phyloP scores from a whole-genome alignment of 192 early-diverging fungal species.

The Radiomyces spectabilis region DNA sequence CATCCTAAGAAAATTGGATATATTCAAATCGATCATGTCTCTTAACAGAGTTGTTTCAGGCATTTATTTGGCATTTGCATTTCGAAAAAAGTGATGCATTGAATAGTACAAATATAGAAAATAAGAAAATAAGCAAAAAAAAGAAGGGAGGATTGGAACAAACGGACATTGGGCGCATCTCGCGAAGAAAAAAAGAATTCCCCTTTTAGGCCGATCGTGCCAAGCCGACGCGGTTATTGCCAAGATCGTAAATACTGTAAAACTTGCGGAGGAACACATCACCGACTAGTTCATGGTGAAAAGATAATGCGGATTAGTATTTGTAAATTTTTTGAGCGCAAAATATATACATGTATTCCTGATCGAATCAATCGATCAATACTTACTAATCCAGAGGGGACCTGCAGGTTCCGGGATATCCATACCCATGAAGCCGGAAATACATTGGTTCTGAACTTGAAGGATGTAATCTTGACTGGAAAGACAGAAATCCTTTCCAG shows the following conservation, averaged over 20 bases:
- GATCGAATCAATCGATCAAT: neutral
- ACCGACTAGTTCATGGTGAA: constrained; percentile 45
- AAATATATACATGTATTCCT: too few relatives aligned
- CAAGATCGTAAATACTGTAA: constrained; percentile 64
- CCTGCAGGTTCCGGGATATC: constrained; percentile 69
- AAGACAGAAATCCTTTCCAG: constrained; percentile 46
- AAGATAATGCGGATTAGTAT: neutral
- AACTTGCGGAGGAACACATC: constrained; percentile 82
- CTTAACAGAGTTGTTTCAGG: constrained; percentile 18
- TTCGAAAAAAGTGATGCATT: constrained; percentile 51
- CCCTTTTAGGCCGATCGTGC: constrained; percentile 11
- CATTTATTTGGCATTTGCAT: constrained; percentile 68
- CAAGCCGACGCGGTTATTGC: constrained; percentile 68
- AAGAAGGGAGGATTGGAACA: neutral
- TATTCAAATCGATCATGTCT: neutral
- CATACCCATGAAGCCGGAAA: constrained; percentile 87
- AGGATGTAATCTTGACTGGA: constrained; percentile 54
- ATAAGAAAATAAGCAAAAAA: neutral
- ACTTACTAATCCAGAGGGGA: constrained; percentile 65
- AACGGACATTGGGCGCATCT: too few relatives aligned
- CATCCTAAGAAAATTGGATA: neutral
- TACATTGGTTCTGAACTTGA: constrained; percentile 58
- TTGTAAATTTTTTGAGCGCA: neutral
- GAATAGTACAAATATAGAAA: too few relatives aligned
- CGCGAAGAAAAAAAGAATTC: neutral